Conservation (phyloP, 2,329 filamentous ascomycete species). For the Akanthomyces muscarius region DNA sequence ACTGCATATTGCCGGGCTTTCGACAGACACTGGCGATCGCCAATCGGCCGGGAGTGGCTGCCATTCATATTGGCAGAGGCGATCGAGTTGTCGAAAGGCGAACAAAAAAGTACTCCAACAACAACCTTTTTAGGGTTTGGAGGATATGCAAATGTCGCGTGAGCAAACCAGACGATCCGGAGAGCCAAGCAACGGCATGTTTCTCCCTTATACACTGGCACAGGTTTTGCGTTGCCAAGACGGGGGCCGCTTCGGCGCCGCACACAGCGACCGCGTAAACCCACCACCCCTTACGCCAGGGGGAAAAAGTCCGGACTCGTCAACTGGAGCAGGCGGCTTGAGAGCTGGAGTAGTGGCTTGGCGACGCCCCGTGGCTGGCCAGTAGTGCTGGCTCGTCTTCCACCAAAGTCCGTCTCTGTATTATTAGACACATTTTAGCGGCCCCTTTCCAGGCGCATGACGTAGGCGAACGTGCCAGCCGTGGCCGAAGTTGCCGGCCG, state of each 20-base stretch:
- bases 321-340: neutral
- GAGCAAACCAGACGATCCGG: neutral
- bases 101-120: neutral
- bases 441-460: neutral
- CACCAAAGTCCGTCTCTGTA: neutral
- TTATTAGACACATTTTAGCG: neutral
- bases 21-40: neutral
- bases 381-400: neutral
- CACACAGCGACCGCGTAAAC: neutral
- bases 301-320: constrained; percentile 1
- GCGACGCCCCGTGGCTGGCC: constrained; percentile 7
- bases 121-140: neutral
- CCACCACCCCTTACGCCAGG: neutral
- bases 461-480: constrained; percentile 2
- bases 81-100: neutral
- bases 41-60: constrained; percentile 4
- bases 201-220: constrained; percentile 6
- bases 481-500: constrained; percentile 4
- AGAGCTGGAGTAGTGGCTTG: constrained; percentile 14
- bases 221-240: neutral
- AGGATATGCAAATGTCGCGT: constrained; percentile 5
- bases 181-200: neutral
- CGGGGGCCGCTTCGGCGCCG: constrained; percentile 10
- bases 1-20: neutral
- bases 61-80: constrained; percentile 3